phyloP scores from a whole-genome alignment of 495 filamentous ascomycete species.

The Daldinia grandis region DNA sequence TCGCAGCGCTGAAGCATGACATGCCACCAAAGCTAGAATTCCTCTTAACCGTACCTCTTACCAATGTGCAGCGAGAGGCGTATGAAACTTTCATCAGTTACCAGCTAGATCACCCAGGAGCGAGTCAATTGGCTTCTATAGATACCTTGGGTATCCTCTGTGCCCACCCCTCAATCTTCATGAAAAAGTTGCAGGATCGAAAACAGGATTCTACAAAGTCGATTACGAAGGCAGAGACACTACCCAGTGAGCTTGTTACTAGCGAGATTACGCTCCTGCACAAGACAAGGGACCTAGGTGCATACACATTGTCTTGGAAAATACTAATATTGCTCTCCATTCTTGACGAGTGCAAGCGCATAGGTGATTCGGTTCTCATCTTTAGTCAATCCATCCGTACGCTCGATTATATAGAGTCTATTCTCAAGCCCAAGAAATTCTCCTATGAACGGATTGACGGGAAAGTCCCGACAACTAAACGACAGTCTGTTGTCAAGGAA shows the following conservation, averaged over 20 bases:
- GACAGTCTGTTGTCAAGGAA: constrained; percentile 67
- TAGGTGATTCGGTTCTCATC: constrained; percentile 77
- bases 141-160: constrained; percentile 70
- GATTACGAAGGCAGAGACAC: constrained; percentile 26
- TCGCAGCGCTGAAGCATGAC: constrained; percentile 67
- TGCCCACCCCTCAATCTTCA: constrained; percentile 76
- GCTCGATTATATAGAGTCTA: constrained; percentile 70
- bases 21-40: constrained; percentile 83
- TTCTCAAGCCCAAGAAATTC: constrained; percentile 56
- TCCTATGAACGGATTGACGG: constrained; percentile 73
- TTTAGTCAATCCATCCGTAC: constrained; percentile 80
- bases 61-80: constrained; percentile 66
- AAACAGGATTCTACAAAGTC: constrained; percentile 33
- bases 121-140: constrained; percentile 60
- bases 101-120: constrained; percentile 26
- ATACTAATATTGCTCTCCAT: constrained; percentile 71
- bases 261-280: constrained; percentile 41
- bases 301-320: constrained; percentile 67
- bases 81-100: constrained; percentile 69
- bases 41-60: constrained; percentile 75
- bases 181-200: constrained; percentile 58
- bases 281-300: constrained; percentile 41
- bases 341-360: constrained; percentile 64
- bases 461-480: constrained; percentile 54
- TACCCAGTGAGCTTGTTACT: constrained; percentile 49